Conservation (phyloP, 441 rosid genomes). For the Jatropha multifida region DNA sequence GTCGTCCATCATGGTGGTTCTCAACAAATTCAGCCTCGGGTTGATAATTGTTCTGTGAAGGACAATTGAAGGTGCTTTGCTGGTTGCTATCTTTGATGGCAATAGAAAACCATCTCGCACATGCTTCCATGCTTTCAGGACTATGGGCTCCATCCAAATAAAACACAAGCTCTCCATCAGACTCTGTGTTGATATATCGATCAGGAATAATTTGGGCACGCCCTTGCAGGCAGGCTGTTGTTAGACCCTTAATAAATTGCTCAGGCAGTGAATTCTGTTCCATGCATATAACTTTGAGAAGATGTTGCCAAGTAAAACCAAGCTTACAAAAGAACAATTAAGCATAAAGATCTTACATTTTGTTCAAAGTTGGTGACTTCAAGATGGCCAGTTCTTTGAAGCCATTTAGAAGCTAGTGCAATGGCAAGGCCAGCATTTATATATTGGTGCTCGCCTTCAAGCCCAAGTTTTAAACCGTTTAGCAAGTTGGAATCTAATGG, state of each 20-base stretch:
- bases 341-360: constrained; percentile 43
- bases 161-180: constrained; percentile 63
- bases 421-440: constrained; percentile 88
- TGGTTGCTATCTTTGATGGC: constrained; percentile 43
- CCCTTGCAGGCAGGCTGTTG: constrained; percentile 83
- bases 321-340: constrained; percentile 9
- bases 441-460: constrained; percentile 94
- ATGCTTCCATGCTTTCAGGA: constrained; percentile 94
- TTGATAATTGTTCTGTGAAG: constrained; percentile 26
- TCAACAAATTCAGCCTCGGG: constrained; percentile 24
- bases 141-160: constrained; percentile 97
- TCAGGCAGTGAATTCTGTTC: constrained; percentile 70
- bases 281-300: constrained; percentile 24
- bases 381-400: constrained; percentile 70
- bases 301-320: constrained; percentile 7
- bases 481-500: constrained; percentile 62
- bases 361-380: constrained; percentile 43
- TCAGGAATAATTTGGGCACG: constrained; percentile 88
- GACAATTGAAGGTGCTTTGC: constrained; percentile 30
- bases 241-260: constrained; percentile 77
- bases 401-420: constrained; percentile 82
- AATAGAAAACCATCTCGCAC: constrained; percentile 82
- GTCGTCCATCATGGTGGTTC: constrained; percentile 26
- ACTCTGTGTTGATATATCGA: constrained; percentile 40
- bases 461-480: constrained; percentile 74